phyloP scores from a whole-genome alignment of 176 grass and related monocot genomes.

The Carex littledalei region DNA sequence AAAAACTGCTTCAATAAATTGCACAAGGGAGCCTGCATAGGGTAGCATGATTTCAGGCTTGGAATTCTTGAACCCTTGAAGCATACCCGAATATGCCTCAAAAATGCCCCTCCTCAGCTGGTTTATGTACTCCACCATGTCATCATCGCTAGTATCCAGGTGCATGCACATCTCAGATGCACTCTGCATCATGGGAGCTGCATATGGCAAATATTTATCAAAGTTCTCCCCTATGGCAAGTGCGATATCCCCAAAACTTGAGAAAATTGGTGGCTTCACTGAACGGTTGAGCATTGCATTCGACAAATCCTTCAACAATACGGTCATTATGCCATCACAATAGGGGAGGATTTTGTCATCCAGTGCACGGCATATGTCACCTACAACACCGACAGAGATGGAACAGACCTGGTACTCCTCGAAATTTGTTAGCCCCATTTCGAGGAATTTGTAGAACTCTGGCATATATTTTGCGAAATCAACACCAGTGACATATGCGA shows the following conservation, averaged over 20 bases:
- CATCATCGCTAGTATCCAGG: slow-evolving; percentile 67
- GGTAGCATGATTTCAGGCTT: slow-evolving; percentile 77
- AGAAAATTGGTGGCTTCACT: slow-evolving; percentile 77
- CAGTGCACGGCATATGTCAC: slow-evolving; percentile 71
- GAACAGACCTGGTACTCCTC: slow-evolving; percentile 92
- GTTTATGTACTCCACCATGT: slow-evolving; percentile 78
- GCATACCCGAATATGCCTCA: slow-evolving; percentile 87
- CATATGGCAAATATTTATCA: slow-evolving; percentile 84
- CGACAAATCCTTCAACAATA: slow-evolving; percentile 81
- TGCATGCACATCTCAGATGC: slow-evolving; percentile 56
- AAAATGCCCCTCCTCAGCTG: slow-evolving; percentile 74
- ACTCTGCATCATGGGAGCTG: slow-evolving; percentile 75
- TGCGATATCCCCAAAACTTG: slow-evolving; percentile 80
- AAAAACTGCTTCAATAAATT: slow-evolving; percentile 70
- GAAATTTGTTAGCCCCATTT: slow-evolving; percentile 76
- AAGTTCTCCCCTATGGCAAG: slow-evolving; percentile 89
- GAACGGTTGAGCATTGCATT: slow-evolving; percentile 73
- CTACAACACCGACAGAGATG: slow-evolving; percentile 82
- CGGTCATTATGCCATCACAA: slow-evolving; percentile 82
- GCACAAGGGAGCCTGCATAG: slow-evolving; percentile 52
- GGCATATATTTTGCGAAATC: slow-evolving; percentile 85
- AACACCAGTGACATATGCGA: slow-evolving; percentile 80
- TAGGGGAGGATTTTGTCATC: slow-evolving; percentile 81
- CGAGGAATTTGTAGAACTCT: slow-evolving; percentile 71
- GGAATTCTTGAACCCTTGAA: slow-evolving; percentile 73